Evolutionary conservation across 129 eudicot species (phyloP), one percentile per base, ranked within the genome.

Genomic region (Tanacetum coccineum): DNA sequence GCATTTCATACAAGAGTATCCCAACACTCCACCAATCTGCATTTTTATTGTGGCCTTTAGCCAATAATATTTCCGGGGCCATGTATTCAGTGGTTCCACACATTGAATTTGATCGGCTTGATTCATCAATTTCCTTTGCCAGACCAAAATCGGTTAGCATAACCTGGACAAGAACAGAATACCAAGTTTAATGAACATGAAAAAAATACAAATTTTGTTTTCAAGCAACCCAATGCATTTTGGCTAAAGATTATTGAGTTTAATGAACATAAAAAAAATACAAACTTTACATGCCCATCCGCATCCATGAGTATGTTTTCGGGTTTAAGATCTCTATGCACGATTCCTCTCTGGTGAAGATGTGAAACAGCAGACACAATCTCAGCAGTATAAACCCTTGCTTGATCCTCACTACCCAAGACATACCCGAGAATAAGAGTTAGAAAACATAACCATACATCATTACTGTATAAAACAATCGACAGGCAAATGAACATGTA

Each of bases 11-110:
- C 76, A 92, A 74, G 68, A 92, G 96, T 67, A 92, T 84, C 54
- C 98, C 98, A 70, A 84, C 77, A 51, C 98, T 85, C 98, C 96
- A 92, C 98, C 98, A 92, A 82, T 92, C 98, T 51, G 98, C 98
- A 77, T 75, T 78, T 57, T 92, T 92, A 47, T 92, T 92, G 62
- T 92, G 98, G 45, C 98, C 98, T 80, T 92, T 92, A 8, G 96
- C 66, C 25, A 68, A 78, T 66, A 92, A 78, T 67, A 92, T 92
- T 74, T 92, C 96, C 2, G 98, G 98, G 72, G 98, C 98, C 98
- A 92, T 92, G 81, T 92, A 92, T 70, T 92, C 96, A 5, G 93
- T 92, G 56, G 98, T 92, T 59, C 98, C 96, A 79, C 98, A 92
- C 82, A 92, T 78, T 10, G 98, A 92, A 63, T 92, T 92, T 47